Percentiles rank a stretch among this genome's conserved stretches.
Evolutionary conservation across 2,329 filamentous ascomycete genomes (phyloP).

Genomic region (Colletotrichum caudatum): DNA sequence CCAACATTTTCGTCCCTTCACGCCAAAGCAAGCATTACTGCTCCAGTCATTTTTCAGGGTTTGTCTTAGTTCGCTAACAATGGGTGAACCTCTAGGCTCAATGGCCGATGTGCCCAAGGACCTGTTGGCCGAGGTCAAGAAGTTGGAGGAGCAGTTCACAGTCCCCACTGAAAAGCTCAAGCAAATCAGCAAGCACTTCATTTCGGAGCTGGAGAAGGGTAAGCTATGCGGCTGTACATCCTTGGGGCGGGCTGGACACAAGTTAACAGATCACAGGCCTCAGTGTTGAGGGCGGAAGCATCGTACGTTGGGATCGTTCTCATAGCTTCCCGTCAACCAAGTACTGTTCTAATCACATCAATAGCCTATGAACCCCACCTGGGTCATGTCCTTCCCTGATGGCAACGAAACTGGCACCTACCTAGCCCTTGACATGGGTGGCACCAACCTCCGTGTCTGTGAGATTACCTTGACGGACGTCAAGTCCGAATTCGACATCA

Average conservation of each 20-base stretch:
- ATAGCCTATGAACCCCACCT: constrained; percentile 97
- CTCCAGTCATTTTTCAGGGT: neutral
- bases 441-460: constrained; percentile 94
- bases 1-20: constrained; percentile 35
- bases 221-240: constrained; percentile 44
- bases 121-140: constrained; percentile 82
- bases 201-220: constrained; percentile 89
- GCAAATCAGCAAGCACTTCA: constrained; percentile 89
- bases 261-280: constrained; percentile 67
- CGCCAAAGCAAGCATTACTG: constrained; percentile 36
- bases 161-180: constrained; percentile 85
- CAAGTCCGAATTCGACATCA: constrained; percentile 92
- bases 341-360: constrained; percentile 41
- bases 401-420: constrained; percentile 90
- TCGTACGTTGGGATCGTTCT: constrained; percentile 71
- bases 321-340: neutral
- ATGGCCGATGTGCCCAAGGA: constrained; percentile 92
- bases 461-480: constrained; percentile 89
- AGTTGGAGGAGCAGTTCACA: constrained; percentile 86
- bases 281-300: constrained; percentile 88
- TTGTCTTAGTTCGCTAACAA: constrained; percentile 23
- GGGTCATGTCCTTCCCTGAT: constrained; percentile 91
- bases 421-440: constrained; percentile 93
- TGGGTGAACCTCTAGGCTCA: constrained; percentile 70
- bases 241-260: constrained; percentile 1